Percentiles rank a stretch among this genome's conserved stretches.
These are phyloP conservation scores for Halophytophthora batemanensis DNA, from an alignment of 352 stramenopile genomes.

Conservation along the genomic window DNA sequence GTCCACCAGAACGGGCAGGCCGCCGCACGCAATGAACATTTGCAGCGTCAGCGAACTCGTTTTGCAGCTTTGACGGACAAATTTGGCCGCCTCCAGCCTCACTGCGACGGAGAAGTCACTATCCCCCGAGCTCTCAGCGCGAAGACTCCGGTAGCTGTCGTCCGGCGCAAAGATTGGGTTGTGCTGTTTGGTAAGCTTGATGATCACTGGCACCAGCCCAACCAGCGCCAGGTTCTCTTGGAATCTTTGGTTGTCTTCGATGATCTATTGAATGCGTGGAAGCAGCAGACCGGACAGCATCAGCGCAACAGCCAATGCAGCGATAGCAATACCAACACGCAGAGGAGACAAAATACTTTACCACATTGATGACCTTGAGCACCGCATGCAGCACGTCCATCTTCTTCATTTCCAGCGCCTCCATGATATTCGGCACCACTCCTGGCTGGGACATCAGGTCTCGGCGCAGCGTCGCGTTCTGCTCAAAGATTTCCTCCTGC, in stretches of 20 bases:
- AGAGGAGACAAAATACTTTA: slow-evolving; percentile 13
- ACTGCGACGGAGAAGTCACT: slow-evolving; percentile 52
- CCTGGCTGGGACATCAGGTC: slow-evolving; percentile 90
- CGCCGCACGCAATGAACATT: slow-evolving; percentile 92
- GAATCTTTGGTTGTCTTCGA: slow-evolving; percentile 88
- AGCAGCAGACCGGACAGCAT: neutral
- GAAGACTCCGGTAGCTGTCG: slow-evolving; percentile 14
- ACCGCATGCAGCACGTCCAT: slow-evolving; percentile 84
- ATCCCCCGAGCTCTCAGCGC: slow-evolving; percentile 14
- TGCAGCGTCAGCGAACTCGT: slow-evolving; percentile 88
- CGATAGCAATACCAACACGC: neutral
- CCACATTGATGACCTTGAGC: slow-evolving; percentile 85
- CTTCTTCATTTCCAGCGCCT: slow-evolving; percentile 91
- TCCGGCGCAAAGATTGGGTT: slow-evolving; percentile 29
- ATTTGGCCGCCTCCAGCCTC: slow-evolving; percentile 83
- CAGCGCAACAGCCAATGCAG: neutral
- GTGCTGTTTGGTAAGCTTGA: slow-evolving; percentile 77
- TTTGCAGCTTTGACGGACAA: slow-evolving; percentile 86
- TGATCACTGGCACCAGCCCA: slow-evolving; percentile 89
- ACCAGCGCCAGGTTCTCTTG: slow-evolving; percentile 91
- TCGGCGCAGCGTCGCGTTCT: slow-evolving; percentile 63
- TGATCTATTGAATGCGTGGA: slow-evolving; percentile 45
- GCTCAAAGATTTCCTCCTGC: slow-evolving; percentile 76
- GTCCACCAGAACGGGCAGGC: slow-evolving; percentile 81
- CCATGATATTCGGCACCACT: slow-evolving; percentile 92